Base-by-base conservation (phyloP, 257 asterid species). In the Penstemon barbatus region DNA sequence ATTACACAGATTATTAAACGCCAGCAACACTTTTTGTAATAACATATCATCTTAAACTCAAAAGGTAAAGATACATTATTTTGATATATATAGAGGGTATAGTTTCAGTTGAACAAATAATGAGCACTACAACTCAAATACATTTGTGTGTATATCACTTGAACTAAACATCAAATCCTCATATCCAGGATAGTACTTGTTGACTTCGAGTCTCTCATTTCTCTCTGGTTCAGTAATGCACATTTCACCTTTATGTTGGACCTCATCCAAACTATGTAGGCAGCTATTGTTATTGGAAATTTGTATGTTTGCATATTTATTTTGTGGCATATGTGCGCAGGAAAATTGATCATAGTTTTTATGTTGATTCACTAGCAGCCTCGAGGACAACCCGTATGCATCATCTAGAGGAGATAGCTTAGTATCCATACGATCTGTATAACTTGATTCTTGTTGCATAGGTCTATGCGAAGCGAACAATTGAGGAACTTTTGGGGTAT, bases 111-210 rank as follows among this genome's bases (percentile, higher is more conserved):
- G 10, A 60, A 40, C 52, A 37, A 11, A 38, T 42, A 10, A 45
- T 7, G 66, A 42, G 52, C 6, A 40, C 66, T 61, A 61, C 66
- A 61, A 42, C 51, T 50, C 46, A 36, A 61, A 61, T 42, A 33
- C 51, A 6, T 50, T 61, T 5, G 44, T 61, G 51, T 61, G 42
- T 42, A 61, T 38, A 61, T 61, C 66, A 37, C 92, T 85, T 12
- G 94, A 78, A 78, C 78, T 80, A 62, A 80, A 80, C 86, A 73
- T 83, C 68, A 79, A 19, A 80, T 85, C 92, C 72, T 83, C 97
- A 72, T 91, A 81, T 68, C 90, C 90, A 0, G 88, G 71, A 66
- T 78, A 84, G 82, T 82, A 83, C 42, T 72, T 70, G 82, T 76
- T 74, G 25, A 80, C 79, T 43, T 90, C 86, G 71, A 87, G 68